A percentile compares a stretch with the other conserved stretches of the same genome.
Conservation (phyloP, 2,329 filamentous ascomycete species). For the Verticillium klebahnii region DNA sequence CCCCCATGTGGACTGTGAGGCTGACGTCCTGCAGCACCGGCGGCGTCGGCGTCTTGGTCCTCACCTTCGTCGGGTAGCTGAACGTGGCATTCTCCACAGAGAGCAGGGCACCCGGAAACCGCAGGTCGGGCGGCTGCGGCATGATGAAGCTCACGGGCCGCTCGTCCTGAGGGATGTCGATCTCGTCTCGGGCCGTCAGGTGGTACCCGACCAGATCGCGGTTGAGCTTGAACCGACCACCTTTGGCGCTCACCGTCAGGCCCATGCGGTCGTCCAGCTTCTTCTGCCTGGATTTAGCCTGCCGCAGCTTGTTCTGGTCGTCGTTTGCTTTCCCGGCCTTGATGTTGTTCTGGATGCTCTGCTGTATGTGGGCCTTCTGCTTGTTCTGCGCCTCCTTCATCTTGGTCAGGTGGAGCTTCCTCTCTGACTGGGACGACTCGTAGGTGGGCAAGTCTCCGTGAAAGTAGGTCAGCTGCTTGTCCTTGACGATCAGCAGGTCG, state of each 20-base stretch:
- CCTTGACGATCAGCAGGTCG: conserved; percentile 71
- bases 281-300: conserved; percentile 79
- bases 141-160: conserved; percentile 52
- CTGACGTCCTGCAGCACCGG: conserved; percentile 57
- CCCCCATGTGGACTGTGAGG: conserved; percentile 67
- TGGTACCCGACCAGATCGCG: conserved; percentile 64
- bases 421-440: conserved; percentile 62
- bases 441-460: conserved; percentile 70
- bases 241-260: conserved; percentile 65
- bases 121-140: conserved; percentile 62
- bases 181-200: conserved; percentile 54
- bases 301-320: conserved; percentile 81
- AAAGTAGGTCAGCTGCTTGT: conserved; percentile 69
- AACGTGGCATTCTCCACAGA: conserved; percentile 67
- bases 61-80: conserved; percentile 43
- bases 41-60: conserved; percentile 26
- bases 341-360: conserved; percentile 70
- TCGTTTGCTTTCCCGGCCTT: conserved; percentile 71
- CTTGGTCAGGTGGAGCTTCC: conserved; percentile 61
- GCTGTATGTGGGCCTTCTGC: conserved; percentile 75
- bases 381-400: conserved; percentile 81
- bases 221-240: conserved; percentile 76
- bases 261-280: conserved; percentile 80
- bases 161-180: conserved; percentile 65
- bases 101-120: conserved; percentile 70